Base-by-base conservation (phyloP, 148 eudicot genomes). In the Chenopodium suecicum region DNA sequence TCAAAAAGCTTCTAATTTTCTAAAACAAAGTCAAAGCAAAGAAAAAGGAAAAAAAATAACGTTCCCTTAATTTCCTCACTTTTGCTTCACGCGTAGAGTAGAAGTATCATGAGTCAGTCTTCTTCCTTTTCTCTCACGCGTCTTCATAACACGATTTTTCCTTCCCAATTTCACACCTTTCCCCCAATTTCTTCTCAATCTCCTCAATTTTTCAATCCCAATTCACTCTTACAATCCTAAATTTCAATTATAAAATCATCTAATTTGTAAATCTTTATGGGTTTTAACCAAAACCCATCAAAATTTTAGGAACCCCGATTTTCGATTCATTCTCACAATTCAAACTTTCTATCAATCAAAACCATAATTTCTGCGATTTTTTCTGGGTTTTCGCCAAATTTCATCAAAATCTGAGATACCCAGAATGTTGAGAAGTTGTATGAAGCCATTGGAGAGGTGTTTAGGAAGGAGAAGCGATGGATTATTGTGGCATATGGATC, bases 401-500 rank as follows among this genome's bases (percentile, higher is more conserved):
- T 19, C 22, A 16, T 56, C 62, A 56, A 56, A 56, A 56, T 19
- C 8, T 13, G 25, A 13, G 41, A 2, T 9, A 41, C 4, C 25
- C 65, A 84, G 19, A 60, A 93, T 93, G 97, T 62, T 91, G 75
- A 86, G 92, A 76, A 81, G 86, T 73, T 87, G 85, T 64, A 82
- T 44, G 73, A 74, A 85, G 85, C 86, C 86, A 60, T 41, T 90
- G 31, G 93, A 86, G 79, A 81, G 84, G 71, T 92, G 93, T 72
- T 47, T 89, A 0, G 89, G 94, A 12, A 74, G 87, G 37, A 71
- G 90, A 76, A 86, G 89, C 4, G 98, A 94, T 79, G 91, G 86
- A 27, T 80, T 93, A 82, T 23, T 95, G 81, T 95, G 98, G 98
- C 87, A 93, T 54, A 80, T 80, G 86, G 94, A 92, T 65, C 83